Evolutionary conservation across 768 basidiomycete species (phyloP).

Genomic region (Tricholoma flavovirens): DNA sequence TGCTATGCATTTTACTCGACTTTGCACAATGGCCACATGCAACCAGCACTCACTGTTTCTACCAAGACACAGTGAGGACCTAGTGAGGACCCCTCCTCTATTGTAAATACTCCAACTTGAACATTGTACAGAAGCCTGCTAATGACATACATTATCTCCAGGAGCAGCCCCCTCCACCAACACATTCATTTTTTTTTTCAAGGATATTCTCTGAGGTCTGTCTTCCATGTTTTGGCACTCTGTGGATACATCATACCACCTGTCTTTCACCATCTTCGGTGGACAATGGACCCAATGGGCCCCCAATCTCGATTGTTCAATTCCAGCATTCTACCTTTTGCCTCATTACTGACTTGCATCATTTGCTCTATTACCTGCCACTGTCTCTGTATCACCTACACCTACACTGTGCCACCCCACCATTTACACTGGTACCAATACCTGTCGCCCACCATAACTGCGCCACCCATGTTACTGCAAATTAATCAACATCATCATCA

Average conservation of each 20-base stretch:
- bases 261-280: too few species aligned
- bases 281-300: too few species aligned
- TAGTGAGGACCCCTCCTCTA: too few species aligned
- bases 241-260: constrained; percentile 4
- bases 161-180: constrained; percentile 70
- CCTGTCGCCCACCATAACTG: neutral
- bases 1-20: too few species aligned
- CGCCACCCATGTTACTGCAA: constrained; percentile 10
- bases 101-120: constrained; percentile 15
- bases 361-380: too few species aligned
- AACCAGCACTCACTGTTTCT: too few species aligned
- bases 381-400: too few species aligned
- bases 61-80: constrained; percentile 35
- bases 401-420: too few species aligned
- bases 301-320: constrained; percentile 6
- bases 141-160: constrained; percentile 25
- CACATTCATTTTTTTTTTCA: constrained; percentile 52
- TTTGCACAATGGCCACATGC: too few species aligned
- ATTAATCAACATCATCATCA: constrained; percentile 1
- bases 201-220: too few species aligned
- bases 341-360: too few species aligned
- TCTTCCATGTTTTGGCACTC: too few species aligned
- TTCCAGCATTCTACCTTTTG: constrained; percentile 7
- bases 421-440: constrained; percentile 5
- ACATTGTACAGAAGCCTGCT: constrained; percentile 12